Evolutionary conservation across 1,139 yeast species (phyloP).

Genomic region (Protomyces inundatus): DNA sequence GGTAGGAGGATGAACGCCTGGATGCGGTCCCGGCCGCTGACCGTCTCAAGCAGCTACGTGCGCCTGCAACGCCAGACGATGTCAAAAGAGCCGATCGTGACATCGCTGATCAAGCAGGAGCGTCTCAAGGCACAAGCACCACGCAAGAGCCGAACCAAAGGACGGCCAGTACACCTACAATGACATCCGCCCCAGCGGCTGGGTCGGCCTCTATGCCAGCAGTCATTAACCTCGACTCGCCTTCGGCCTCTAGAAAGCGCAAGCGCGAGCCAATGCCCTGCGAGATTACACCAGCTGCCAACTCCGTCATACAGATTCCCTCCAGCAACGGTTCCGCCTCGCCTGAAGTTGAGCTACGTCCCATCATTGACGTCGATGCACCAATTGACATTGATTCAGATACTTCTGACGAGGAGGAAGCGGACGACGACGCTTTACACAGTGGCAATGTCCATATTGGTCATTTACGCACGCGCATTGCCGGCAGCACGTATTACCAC

Average conservation of each 20-base stretch:
- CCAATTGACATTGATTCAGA: conserved; percentile 10
- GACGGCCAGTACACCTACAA: too few species aligned
- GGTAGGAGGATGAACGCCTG: not conserved
- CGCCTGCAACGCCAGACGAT: not conserved
- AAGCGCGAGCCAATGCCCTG: too few species aligned
- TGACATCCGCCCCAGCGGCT: too few species aligned
- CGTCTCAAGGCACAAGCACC: too few species aligned
- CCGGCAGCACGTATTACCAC: conserved; percentile 7
- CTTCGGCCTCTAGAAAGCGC: too few species aligned
- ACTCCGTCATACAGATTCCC: too few species aligned
- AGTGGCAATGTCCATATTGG: conserved; percentile 6
- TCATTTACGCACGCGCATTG: conserved; percentile 5
- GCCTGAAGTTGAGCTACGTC: not conserved
- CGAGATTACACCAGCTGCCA: too few species aligned
- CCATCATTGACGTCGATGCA: not conserved
- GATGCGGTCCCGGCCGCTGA: not conserved
- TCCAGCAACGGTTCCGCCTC: not conserved
- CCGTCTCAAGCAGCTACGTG: not conserved
- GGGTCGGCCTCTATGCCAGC: too few species aligned
- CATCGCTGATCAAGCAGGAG: too few species aligned
- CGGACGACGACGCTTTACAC: not conserved
- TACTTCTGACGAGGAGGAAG: conserved; percentile 1
- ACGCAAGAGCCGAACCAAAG: too few species aligned
- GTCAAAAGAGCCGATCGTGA: too few species aligned
- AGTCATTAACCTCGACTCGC: too few species aligned